Base-by-base conservation (phyloP, 768 basidiomycete genomes). In the Thelephora ganbajun region DNA sequence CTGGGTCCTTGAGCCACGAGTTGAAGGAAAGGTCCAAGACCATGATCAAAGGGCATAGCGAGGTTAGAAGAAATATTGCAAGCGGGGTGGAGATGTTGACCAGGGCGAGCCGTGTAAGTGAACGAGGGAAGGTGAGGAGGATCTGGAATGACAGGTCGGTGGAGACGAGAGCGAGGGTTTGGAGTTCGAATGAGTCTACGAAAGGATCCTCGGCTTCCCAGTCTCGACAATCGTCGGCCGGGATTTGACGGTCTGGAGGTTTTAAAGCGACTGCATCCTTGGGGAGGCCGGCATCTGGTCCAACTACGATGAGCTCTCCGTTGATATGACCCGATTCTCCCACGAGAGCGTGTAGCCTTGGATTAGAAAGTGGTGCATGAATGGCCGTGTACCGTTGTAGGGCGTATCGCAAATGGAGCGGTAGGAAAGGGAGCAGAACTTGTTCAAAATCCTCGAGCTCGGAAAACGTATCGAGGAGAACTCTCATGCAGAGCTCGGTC, bases 1-100 rank as follows among this genome's bases (percentile, higher is more conserved):
- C 22, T 5, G 46, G 46, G 13, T 51, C 45, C 26, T 48, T 50
- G 20, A 76, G 54, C 74, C 75, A 76, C 4, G 46, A 34, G 44
- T 85, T 86, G 58, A 72, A 83, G 0, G 84, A 87, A 43, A 87
- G 58, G 56, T 86, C 83, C 33, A 86, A 59, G 20, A 79, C 56
- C 18, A 71, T 63, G 22, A 87, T 63, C n/a, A 79, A 59, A 0
- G 83, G 84, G 52, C 79, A 81, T 12, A 72, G 57, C 11, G 60
- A 63, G 0, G 81, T 75, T 34, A 87, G 61, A 51, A 77, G 68
- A 51, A 77, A 71, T 16, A 87, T 56, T 1, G 76, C 65, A 14
- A 79, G 60, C 0, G 70, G 65, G 5, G 62, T 48, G 1, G 71
- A 63, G 33, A 84, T 59, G 41, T 73, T 64, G 51, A 85, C 54